Percentiles rank a stretch among this genome's conserved stretches.
Evolutionary conservation across 768 basidiomycete species (phyloP).

Genomic region (Sporobolomyces pararoseus): DNA sequence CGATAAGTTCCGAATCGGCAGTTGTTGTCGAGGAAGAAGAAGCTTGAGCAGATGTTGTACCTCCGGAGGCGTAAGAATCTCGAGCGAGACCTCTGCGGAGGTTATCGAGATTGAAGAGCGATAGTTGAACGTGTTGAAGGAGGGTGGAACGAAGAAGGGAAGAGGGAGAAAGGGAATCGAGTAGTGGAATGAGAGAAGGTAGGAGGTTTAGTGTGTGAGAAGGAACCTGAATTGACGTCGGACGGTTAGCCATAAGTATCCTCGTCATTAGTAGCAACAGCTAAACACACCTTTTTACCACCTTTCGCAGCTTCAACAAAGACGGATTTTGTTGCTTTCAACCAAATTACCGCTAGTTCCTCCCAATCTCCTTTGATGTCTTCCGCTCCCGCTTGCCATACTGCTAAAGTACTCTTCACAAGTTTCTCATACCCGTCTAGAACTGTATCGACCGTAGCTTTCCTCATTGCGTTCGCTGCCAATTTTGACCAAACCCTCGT

Average conservation of each 20-base stretch:
- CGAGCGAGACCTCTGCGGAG: slow-evolving; percentile 38
- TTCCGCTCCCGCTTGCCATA: not conserved
- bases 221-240: slow-evolving; percentile 20
- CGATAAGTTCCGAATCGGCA: slow-evolving; percentile 31
- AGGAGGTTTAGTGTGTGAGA: slow-evolving; percentile 33
- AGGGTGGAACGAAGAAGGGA: slow-evolving; percentile 4
- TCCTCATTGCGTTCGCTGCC: slow-evolving; percentile 22
- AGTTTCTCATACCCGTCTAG: slow-evolving; percentile 37
- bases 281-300: slow-evolving; percentile 35
- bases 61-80: slow-evolving; percentile 29
- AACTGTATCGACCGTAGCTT: slow-evolving; percentile 30
- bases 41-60: not conserved
- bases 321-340: slow-evolving; percentile 13
- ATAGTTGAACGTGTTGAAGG: slow-evolving; percentile 28
- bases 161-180: not conserved
- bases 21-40: not conserved
- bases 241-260: too few species aligned
- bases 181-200: slow-evolving; percentile 29
- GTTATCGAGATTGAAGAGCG: slow-evolving; percentile 42
- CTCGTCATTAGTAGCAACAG: not conserved
- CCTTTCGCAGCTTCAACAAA: slow-evolving; percentile 31
- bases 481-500: slow-evolving; percentile 9
- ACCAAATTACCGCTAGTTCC: slow-evolving; percentile 25
- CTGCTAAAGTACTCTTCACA: not conserved
- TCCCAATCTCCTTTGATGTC: slow-evolving; percentile 8